Percentiles rank a stretch among this genome's conserved stretches.
Evolutionary conservation across 2,329 filamentous ascomycete genomes (phyloP).

Genomic region (Emergomyces orientalis): DNA sequence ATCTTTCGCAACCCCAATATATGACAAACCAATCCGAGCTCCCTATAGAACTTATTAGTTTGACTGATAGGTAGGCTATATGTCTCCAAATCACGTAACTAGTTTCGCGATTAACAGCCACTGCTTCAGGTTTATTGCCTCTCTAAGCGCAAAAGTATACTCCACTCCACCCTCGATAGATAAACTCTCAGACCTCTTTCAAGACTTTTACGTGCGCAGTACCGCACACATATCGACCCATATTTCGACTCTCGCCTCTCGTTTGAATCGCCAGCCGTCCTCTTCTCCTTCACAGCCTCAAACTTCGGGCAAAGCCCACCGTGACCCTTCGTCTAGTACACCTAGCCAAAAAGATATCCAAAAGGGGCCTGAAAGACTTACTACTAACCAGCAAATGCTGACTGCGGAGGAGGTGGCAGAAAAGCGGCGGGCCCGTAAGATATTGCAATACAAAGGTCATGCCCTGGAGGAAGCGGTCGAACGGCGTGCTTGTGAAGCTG

Average conservation of each 20-base stretch:
- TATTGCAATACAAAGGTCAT: slow-evolving; percentile 66
- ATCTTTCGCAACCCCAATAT: slow-evolving; percentile 21
- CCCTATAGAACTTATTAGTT: slow-evolving; percentile 82
- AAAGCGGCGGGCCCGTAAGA: slow-evolving; percentile 65
- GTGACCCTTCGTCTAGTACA: slow-evolving; percentile 46
- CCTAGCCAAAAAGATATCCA: slow-evolving; percentile 40
- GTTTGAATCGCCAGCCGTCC: slow-evolving; percentile 59
- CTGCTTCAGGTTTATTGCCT: slow-evolving; percentile 69
- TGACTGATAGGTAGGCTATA: slow-evolving; percentile 81
- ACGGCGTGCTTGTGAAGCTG: slow-evolving; percentile 69
- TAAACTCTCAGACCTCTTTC: slow-evolving; percentile 73
- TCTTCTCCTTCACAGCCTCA: slow-evolving; percentile 46
- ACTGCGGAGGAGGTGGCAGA: slow-evolving; percentile 76
- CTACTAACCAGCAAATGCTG: slow-evolving; percentile 72
- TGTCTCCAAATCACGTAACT: background rate
- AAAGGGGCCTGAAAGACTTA: slow-evolving; percentile 25
- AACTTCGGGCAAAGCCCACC: slow-evolving; percentile 49
- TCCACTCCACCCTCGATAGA: slow-evolving; percentile 75
- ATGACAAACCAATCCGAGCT: slow-evolving; percentile 67
- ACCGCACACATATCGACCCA: slow-evolving; percentile 78
- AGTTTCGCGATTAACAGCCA: background rate
- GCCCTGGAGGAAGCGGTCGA: slow-evolving; percentile 88
- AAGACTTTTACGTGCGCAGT: slow-evolving; percentile 86
- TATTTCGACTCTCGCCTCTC: slow-evolving; percentile 66
- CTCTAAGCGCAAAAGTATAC: slow-evolving; percentile 77